These are phyloP conservation scores for Silene vulgaris DNA, from an alignment of 179 eudicot genomes.

Conservation along the genomic window DNA sequence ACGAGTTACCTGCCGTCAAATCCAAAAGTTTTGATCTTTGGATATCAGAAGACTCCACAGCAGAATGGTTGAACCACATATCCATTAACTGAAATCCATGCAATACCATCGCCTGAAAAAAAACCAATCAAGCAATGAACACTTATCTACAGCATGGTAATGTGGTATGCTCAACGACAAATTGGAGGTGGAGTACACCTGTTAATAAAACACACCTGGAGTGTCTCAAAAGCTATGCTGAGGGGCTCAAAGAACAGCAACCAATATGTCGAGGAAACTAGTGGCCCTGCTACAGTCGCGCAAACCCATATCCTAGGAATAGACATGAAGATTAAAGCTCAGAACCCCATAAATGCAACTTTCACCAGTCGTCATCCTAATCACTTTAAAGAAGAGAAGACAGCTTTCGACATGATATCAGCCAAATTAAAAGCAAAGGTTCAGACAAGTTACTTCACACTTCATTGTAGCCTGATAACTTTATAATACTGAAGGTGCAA, in stretches of 20 bases:
- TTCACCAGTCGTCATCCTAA: neutral
- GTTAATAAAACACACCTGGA: slow-evolving; percentile 60
- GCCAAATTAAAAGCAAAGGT: no score
- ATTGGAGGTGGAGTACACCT: slow-evolving; percentile 5
- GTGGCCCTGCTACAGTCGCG: slow-evolving; percentile 42
- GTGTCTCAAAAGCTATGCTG: slow-evolving; percentile 92
- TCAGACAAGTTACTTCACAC: no score
- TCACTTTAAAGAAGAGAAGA: neutral
- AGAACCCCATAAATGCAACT: neutral
- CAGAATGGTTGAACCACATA: slow-evolving; percentile 67
- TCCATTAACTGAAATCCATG: slow-evolving; percentile 96
- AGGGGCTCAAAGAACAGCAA: slow-evolving; percentile 91
- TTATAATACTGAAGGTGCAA: no score
- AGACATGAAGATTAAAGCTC: slow-evolving; percentile 17
- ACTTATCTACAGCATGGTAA: slow-evolving; percentile 15
- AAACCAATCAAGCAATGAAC: slow-evolving; percentile 14
- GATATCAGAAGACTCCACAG: slow-evolving; percentile 46
- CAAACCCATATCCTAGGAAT: slow-evolving; percentile 70
- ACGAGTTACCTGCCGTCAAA: slow-evolving; percentile 53
- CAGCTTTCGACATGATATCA: neutral
- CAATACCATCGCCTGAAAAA: slow-evolving; percentile 70
- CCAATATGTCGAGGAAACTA: slow-evolving; percentile 57
- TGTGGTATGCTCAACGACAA: neutral
- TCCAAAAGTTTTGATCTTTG: slow-evolving; percentile 57
- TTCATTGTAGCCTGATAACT: no score